A percentile compares a stretch with the other conserved stretches of the same genome.
Conservation (phyloP, 257 asterid genomes). For the Solanum tarapatanum region DNA sequence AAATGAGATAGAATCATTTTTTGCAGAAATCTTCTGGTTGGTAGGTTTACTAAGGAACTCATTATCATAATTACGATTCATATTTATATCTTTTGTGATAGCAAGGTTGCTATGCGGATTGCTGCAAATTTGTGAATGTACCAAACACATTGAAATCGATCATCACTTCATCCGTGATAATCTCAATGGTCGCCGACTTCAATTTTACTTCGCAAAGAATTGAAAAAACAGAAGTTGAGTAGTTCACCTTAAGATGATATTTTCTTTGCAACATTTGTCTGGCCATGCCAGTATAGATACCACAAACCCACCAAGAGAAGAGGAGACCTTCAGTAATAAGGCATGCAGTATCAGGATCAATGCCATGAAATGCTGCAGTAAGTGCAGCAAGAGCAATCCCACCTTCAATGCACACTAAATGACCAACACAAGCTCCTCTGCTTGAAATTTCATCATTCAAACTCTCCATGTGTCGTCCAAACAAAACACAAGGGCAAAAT, state of each 20-base stretch:
- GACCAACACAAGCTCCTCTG: constrained; percentile 49
- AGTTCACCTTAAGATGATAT: constrained; percentile 59
- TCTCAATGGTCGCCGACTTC: neutral
- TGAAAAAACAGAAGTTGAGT: neutral
- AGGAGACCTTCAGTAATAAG: constrained; percentile 63
- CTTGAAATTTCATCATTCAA: constrained; percentile 49
- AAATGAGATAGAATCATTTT: no score
- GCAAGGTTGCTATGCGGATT: neutral
- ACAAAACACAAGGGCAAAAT: constrained; percentile 61
- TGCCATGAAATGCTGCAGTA: constrained; percentile 54
- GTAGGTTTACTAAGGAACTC: neutral
- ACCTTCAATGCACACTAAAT: constrained; percentile 58
- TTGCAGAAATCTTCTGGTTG: no score
- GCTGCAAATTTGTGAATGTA: neutral
- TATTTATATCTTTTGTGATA: neutral
- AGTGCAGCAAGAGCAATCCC: constrained; percentile 62
- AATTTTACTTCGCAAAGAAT: neutral
- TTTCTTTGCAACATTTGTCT: constrained; percentile 66
- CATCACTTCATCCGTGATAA: neutral
- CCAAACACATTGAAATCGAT: neutral
- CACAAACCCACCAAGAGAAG: constrained; percentile 89
- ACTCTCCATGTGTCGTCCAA: constrained; percentile 53
- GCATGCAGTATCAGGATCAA: constrained; percentile 61
- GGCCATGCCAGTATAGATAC: constrained; percentile 72
- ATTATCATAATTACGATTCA: neutral